Conservation (phyloP, 192 early-diverging fungal species). For the Backusella westeae region DNA sequence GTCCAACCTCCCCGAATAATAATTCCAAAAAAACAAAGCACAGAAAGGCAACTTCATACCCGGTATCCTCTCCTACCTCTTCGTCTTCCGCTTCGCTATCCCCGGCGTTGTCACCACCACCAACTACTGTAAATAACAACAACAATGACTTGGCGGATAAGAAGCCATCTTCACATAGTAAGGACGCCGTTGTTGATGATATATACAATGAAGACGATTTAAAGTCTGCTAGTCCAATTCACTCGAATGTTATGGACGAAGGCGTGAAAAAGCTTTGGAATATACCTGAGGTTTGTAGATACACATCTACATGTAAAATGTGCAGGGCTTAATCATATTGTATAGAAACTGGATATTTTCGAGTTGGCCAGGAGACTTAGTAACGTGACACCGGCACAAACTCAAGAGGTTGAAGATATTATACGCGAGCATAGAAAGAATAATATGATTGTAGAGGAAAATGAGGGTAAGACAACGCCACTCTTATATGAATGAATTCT, state of each 20-base stretch:
- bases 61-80: neutral
- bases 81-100: neutral
- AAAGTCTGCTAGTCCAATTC: slow-evolving; percentile 12
- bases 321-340: neutral
- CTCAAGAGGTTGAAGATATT: slow-evolving; percentile 20
- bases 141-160: neutral
- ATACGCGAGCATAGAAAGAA: slow-evolving; percentile 1
- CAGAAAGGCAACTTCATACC: neutral
- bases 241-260: slow-evolving; percentile 9
- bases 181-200: slow-evolving; percentile 16
- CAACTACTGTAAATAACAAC: neutral
- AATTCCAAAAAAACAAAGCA: neutral
- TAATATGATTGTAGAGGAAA: slow-evolving; percentile 18
- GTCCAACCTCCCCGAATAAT: neutral
- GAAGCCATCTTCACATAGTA: neutral
- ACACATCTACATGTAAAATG: neutral
- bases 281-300: slow-evolving; percentile 18
- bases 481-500: neutral
- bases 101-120: neutral
- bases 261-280: slow-evolving; percentile 10
- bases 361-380: slow-evolving; percentile 25
- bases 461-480: slow-evolving; percentile 10
- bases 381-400: slow-evolving; percentile 16
- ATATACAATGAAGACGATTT: slow-evolving; percentile 22
- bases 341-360: slow-evolving; percentile 18